A percentile compares a stretch with the other conserved stretches of the same genome.
These are phyloP conservation scores for Malassezia cuniculi DNA, from an alignment of 1,284 basidiomycete genomes.

Conservation along the genomic window DNA sequence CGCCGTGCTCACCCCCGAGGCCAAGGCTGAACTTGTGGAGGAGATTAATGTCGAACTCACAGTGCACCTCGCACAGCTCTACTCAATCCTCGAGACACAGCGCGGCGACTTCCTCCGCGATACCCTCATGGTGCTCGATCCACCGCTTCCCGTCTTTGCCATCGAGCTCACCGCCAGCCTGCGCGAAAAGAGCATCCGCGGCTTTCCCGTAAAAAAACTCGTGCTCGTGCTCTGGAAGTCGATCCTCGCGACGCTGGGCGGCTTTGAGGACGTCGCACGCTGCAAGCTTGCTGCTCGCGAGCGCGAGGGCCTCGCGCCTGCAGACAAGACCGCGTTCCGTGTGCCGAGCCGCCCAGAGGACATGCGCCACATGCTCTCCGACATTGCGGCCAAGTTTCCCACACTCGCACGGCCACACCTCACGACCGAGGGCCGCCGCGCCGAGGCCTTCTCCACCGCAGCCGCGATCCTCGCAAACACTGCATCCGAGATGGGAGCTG, in stretches of 20 bases:
- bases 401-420: slow-evolving; percentile 48
- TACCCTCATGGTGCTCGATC: slow-evolving; percentile 57
- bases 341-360: slow-evolving; percentile 34
- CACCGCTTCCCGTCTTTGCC: slow-evolving; percentile 81
- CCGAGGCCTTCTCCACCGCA: slow-evolving; percentile 25
- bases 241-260: slow-evolving; percentile 79
- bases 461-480: slow-evolving; percentile 26
- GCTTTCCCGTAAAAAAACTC: slow-evolving; percentile 53
- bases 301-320: slow-evolving; percentile 49
- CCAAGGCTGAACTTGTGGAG: slow-evolving; percentile 39
- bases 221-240: slow-evolving; percentile 95
- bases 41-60: slow-evolving; percentile 43
- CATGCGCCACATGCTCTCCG: slow-evolving; percentile 34
- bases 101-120: slow-evolving; percentile 36
- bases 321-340: slow-evolving; percentile 18
- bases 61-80: slow-evolving; percentile 41
- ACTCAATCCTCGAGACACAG: slow-evolving; percentile 38
- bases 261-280: slow-evolving; percentile 68
- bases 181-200: slow-evolving; percentile 84
- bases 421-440: slow-evolving; percentile 42
- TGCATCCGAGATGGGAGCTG: slow-evolving; percentile 43
- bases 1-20: slow-evolving; percentile 33
- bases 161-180: slow-evolving; percentile 76
- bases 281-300: slow-evolving; percentile 77
- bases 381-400: slow-evolving; percentile 39